Base-by-base conservation (phyloP, 768 basidiomycete genomes). In the Naganishia vaughanmartiniae region DNA sequence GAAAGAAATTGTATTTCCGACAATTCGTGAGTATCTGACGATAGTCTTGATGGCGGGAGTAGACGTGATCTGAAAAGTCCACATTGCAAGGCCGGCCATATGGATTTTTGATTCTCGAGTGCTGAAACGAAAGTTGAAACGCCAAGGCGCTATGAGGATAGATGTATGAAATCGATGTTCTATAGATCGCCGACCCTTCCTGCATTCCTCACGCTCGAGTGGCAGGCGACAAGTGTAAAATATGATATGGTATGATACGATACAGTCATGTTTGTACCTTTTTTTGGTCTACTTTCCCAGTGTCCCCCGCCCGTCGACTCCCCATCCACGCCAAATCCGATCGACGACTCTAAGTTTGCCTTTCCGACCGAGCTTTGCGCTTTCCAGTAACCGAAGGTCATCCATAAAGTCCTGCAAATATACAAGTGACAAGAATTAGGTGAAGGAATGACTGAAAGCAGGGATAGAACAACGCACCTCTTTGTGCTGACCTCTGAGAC, bases 261-360 rank as follows among this genome's bases (percentile, higher is more conserved):
- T 56, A 21, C 31, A 21, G 26, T 33, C 31, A 42, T 42, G 42
- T n/a, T 33, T 28, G 26, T 17, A 6, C 21, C 45, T 5, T 10
- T 10, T 24, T 28, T 15, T n/a, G 6, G 5, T 26, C 34, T 65
- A 70, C 15, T 54, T 60, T 4, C 58, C 69, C 34, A 54, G 51
- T 33, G 45, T 34, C 2, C 53, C 45, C 14, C 69, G 60, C 15
- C 79, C 79, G 36, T 76, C 75, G 3, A 73, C 65, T 0, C 89
- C 89, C 92, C 92, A 97, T 67, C 87, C 87, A 75, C 89, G 86
- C 91, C 93, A 92, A 87, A 95, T 92, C 77, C 91, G 82, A 58
- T 92, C 87, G 5, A 95, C 83, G 1, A 93, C 89, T 55, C 84
- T 82, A 77, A 91, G 78, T 82, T 94, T 93, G 76, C 90, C 90